Evolutionary conservation across 2,329 filamentous ascomycete species (phyloP), one percentile per base, ranked within the genome.

Genomic region (Colletotrichum lentis): DNA sequence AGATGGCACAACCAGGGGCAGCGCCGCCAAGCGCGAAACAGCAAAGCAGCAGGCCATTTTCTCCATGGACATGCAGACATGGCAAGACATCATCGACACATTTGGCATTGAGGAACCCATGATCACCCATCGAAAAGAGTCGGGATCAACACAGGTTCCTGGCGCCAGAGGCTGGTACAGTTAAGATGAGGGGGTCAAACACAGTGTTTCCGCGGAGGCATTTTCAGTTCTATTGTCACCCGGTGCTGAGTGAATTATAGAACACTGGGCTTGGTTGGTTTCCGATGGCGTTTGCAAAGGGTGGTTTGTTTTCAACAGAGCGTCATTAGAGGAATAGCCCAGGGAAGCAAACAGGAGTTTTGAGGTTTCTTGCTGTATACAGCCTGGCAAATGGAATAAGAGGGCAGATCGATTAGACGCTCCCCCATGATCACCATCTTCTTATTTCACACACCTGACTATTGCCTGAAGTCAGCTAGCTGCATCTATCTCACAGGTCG

Each of bases 11-110:
- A 73, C 81, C 72, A 76, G 79, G 62, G 84, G 86, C 67, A 85
- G 87, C 47, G 50, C 24, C 2, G 73, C 81, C 72, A 76, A 79
- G 62, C 84, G 86, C 68, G 85, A 87, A 47, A 82, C 87, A 20
- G 83, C 88, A 67, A 89, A 91, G 73, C 91, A 96, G 70, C 96
- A 99, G 79, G 92, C 94, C 14, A 90, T 99, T 24, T 88, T 98
- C 76, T 90, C 91, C 14, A 87, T 99, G 70, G 94, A 98, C 73
- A 96, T 94, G 82, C 84, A 87, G 1, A 92, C 87, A 0, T 99
- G 95, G 95, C 82, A 88, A 72, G 86, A 92, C 22, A 84, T 97
- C 52, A 90, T 97, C 56, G 78, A 91, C 11, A 88, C 87, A 0
- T 96, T 94, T 74, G 82, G 90, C 31, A 93, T 98, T 71, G 85